Conservation (phyloP, 2,329 filamentous ascomycete species). For the Passalora sequoiae region DNA sequence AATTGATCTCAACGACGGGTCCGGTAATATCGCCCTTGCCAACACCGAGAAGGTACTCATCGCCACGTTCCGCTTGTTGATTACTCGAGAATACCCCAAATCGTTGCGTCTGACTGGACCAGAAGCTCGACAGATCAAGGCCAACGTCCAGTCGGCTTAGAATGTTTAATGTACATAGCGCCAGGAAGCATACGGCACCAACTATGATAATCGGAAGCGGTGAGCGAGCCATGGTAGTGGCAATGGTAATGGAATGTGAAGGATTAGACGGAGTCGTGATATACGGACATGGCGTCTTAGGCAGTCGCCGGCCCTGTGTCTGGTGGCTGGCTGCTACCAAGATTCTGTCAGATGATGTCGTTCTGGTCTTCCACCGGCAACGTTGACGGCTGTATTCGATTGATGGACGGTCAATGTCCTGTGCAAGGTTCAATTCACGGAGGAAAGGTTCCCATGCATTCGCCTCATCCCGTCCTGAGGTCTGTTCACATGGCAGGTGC, state of each 20-base stretch:
- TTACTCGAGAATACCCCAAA: background rate
- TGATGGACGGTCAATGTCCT: background rate
- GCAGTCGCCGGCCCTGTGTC: background rate
- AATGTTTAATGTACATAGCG: slow-evolving; percentile 16
- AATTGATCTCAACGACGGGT: slow-evolving; percentile 81
- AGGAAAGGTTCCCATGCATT: background rate
- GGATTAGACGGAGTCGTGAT: background rate
- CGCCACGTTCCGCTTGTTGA: slow-evolving; percentile 8
- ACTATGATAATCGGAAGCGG: slow-evolving; percentile 15
- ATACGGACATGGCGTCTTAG: background rate
- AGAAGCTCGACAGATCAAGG: background rate
- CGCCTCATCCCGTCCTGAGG: background rate
- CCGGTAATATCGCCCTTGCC: slow-evolving; percentile 70
- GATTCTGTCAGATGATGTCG: background rate
- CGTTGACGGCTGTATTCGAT: no score
- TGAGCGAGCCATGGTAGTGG: slow-evolving; percentile 17
- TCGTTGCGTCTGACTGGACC: background rate
- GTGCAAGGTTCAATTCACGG: slow-evolving; percentile 1
- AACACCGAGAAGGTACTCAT: slow-evolving; percentile 58
- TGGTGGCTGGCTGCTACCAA: background rate
- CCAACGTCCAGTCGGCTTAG: slow-evolving; percentile 14
- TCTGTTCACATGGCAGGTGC: no score
- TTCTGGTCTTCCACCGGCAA: no score
- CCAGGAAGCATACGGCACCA: slow-evolving; percentile 17
- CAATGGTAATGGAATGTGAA: background rate